Percentiles rank a stretch among this genome's conserved stretches.
Conservation (phyloP, 1,139 yeast genomes). For the Arxiozyma slooffiae region DNA sequence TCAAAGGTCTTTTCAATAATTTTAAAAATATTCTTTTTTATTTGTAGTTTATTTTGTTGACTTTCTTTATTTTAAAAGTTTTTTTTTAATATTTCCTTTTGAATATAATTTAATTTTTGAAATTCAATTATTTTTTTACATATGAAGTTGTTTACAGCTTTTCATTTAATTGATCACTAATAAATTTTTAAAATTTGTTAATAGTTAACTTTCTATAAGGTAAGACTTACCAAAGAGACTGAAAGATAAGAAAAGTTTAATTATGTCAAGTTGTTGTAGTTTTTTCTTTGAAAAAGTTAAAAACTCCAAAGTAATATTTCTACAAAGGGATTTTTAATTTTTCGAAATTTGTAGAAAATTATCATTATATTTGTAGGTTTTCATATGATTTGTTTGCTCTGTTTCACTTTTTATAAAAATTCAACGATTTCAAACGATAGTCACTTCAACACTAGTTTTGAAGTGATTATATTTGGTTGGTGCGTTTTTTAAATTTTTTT, state of each 20-base stretch:
- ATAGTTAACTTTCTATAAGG: conserved; percentile 55
- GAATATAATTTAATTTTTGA: conserved; percentile 59
- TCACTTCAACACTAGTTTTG: not conserved
- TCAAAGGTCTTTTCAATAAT: conserved; percentile 28
- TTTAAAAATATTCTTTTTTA: conserved; percentile 28
- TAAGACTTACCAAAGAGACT: conserved; percentile 74
- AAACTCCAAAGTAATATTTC: conserved; percentile 35
- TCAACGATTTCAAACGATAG: conserved; percentile 30
- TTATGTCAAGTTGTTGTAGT: conserved; percentile 33
- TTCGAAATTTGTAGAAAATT: conserved; percentile 50
- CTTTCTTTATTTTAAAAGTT: conserved; percentile 24
- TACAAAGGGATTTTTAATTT: conserved; percentile 44
- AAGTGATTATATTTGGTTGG: not conserved
- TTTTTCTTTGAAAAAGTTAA: conserved; percentile 51
- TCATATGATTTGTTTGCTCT: conserved; percentile 47
- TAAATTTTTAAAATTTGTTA: conserved; percentile 58
- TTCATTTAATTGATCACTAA: conserved; percentile 82
- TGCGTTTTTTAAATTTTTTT: not conserved
- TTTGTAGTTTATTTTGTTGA: conserved; percentile 27
- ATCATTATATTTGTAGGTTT: conserved; percentile 57
- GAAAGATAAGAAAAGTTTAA: conserved; percentile 52
- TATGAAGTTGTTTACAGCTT: conserved; percentile 67
- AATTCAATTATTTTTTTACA: conserved; percentile 57
- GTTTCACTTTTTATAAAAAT: too few species aligned
- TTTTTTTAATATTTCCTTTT: conserved; percentile 41